Percentiles rank a stretch among this genome's conserved stretches.
phyloP scores from a whole-genome alignment of 495 filamentous ascomycete genomes.

The Hypoxylon cercidicola region DNA sequence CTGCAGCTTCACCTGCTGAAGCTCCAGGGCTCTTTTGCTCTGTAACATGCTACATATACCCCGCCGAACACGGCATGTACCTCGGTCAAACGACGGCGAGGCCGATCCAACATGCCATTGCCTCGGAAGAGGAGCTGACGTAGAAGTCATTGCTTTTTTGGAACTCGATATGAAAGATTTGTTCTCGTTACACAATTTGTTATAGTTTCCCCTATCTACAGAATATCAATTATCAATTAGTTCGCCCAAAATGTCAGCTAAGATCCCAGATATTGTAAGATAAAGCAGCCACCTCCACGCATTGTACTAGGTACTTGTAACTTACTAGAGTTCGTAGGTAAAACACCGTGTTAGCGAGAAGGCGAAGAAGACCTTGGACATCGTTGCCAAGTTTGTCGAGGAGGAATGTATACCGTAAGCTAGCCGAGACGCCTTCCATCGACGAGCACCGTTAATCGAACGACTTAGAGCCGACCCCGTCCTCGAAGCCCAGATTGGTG shows the following conservation, averaged over 20 bases:
- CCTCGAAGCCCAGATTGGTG: constrained; percentile 79
- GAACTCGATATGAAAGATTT: background rate
- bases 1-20: background rate
- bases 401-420: constrained; percentile 87
- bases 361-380: constrained; percentile 71
- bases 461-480: constrained; percentile 72
- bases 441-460: constrained; percentile 33
- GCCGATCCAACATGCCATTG: constrained; percentile 18
- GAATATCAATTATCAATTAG: constrained; percentile 2
- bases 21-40: background rate
- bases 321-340: constrained; percentile 57
- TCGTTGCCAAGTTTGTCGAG: constrained; percentile 96
- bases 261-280: constrained; percentile 74
- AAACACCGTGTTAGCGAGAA: constrained; percentile 76
- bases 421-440: constrained; percentile 27
- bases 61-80: constrained; percentile 24
- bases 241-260: constrained; percentile 65
- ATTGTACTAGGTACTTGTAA: constrained; percentile 10
- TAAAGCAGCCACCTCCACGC: constrained; percentile 22
- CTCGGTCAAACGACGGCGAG: constrained; percentile 32
- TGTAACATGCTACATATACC: constrained; percentile 20
- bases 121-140: constrained; percentile 14
- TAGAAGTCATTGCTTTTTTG: constrained; percentile 15
- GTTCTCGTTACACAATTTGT: background rate
- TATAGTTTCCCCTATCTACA: background rate